Base-by-base conservation (phyloP, 164 flowering plant species). In the Annona squamosa region DNA sequence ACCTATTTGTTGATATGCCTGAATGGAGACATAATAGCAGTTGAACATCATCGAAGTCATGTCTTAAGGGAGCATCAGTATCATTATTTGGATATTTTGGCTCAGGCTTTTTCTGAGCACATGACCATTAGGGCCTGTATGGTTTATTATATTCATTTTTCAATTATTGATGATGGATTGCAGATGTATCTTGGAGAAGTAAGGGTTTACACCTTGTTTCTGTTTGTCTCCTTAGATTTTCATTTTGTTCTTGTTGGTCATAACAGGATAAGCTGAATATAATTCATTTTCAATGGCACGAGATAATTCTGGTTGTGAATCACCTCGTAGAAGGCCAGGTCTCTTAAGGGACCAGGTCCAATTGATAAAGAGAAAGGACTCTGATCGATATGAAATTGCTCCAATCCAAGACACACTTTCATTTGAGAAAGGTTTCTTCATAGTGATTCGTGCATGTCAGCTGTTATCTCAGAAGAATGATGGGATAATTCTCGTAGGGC, bases 401-500 rank as follows among this genome's bases (percentile, higher is more conserved):
- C 87, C 97, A 10, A 86, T 96, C 48, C 90, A 79, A 71, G 88
- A 88, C 69, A 68, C 82, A 68, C 79, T 92, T 46, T 92, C 99
- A 44, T 92, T 93, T 79, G 99, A 96, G 83, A 93, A 91, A 79
- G 98, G 98, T 2, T 93, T 95, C 85, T 95, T 91, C 77, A 78
- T 84, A 64, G 97, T 93, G 1, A 85, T 93, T 45, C 94, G 97
- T 62, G 97, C 97, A 48, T 92, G 97, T 84, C 98, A 96, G 70
- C 74, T 91, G 79, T 77, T 96, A 76, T 85, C 93, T 26, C 97
- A 93, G 67, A 87, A 91, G 80, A 96, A 92, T 82, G 92, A 89
- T 63, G 99, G 98, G 48, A 78, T 96, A 37, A 83, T 90, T 79
- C 75, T 93, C 72, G 85, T 93, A 5, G 99, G 99, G 10, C 67